Evolutionary conservation across 2,329 filamentous ascomycete species (phyloP).

Genomic region (Tolypocladium sp.): DNA sequence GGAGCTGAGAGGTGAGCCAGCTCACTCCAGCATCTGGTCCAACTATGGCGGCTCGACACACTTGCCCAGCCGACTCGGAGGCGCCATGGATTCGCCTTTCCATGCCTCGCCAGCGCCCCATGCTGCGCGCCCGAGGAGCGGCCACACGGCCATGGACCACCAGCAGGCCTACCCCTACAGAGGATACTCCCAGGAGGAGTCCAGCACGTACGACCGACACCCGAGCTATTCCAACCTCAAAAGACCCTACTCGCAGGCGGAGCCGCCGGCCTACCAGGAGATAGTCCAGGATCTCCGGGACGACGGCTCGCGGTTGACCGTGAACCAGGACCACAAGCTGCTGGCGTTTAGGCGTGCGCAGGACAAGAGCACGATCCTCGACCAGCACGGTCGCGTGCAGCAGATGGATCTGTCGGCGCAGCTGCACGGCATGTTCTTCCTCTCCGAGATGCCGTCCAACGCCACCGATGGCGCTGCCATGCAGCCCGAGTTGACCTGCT

Average conservation of each 20-base stretch:
- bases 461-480: conserved; percentile 46
- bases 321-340: conserved; percentile 53
- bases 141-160: conserved; percentile 40
- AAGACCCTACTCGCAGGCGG: conserved; percentile 46
- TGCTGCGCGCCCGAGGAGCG: conserved; percentile 39
- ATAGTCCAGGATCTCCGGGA: conserved; percentile 53
- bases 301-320: conserved; percentile 46
- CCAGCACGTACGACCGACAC: conserved; percentile 44
- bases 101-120: conserved; percentile 31
- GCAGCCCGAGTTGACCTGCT: conserved; percentile 85
- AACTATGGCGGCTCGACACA: conserved; percentile 47
- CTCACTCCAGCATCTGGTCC: conserved; percentile 49
- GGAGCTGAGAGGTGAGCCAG: conserved; percentile 51
- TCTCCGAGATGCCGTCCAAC: conserved; percentile 68
- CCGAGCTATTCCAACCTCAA: conserved; percentile 46
- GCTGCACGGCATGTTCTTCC: conserved; percentile 82
- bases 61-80: conserved; percentile 41
- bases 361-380: conserved; percentile 52
- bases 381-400: conserved; percentile 49
- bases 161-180: conserved; percentile 38
- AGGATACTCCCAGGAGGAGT: conserved; percentile 46
- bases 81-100: conserved; percentile 40
- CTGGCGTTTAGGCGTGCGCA: conserved; percentile 47
- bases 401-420: conserved; percentile 60
- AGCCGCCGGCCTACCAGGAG: conserved; percentile 48